A percentile compares a stretch with the other conserved stretches of the same genome.
Evolutionary conservation across 2,329 filamentous ascomycete species (phyloP).

Genomic region (Fusarium pseudograminearum): DNA sequence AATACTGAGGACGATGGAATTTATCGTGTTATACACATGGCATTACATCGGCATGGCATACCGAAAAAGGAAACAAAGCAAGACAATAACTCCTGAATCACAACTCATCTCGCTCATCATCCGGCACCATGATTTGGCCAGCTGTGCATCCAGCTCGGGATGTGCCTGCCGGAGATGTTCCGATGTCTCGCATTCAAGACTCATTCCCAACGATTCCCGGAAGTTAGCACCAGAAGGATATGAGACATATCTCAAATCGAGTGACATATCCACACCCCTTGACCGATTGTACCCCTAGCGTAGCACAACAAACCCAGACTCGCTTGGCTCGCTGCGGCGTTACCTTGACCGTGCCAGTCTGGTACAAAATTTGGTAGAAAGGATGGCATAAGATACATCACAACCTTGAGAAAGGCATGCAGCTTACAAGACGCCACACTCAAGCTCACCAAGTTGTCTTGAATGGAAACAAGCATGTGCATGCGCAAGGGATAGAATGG

Average conservation of each 20-base stretch:
- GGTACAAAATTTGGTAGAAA: constrained; percentile 24
- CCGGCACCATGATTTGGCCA: constrained; percentile 28
- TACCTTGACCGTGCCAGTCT: constrained; percentile 28
- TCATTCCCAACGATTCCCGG: constrained; percentile 14
- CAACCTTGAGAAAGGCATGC: constrained; percentile 16
- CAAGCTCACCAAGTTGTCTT: constrained; percentile 23
- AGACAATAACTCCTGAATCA: constrained; percentile 27
- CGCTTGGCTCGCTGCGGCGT: constrained; percentile 40
- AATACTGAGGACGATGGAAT: constrained; percentile 22
- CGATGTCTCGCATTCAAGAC: constrained; percentile 23
- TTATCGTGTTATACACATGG: constrained; percentile 16
- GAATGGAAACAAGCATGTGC: constrained; percentile 27
- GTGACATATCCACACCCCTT: constrained; percentile 4
- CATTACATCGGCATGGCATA: constrained; percentile 1
- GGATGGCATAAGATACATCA: constrained; percentile 15
- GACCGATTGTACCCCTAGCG: constrained; percentile 13
- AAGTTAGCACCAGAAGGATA: constrained; percentile 16
- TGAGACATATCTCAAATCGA: constrained; percentile 15
- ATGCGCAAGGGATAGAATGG: constrained; percentile 24
- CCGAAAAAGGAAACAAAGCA: constrained; percentile 19
- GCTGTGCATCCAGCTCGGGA: constrained; percentile 11
- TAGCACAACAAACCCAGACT: constrained; percentile 31
- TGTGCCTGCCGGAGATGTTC: constrained; percentile 15
- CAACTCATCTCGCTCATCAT: constrained; percentile 26
- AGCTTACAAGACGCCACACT: constrained; percentile 14